Evolutionary conservation across 2,329 filamentous ascomycete genomes (phyloP), one percentile per base, ranked within the genome.

Genomic region (Bipolaris bicolor): DNA sequence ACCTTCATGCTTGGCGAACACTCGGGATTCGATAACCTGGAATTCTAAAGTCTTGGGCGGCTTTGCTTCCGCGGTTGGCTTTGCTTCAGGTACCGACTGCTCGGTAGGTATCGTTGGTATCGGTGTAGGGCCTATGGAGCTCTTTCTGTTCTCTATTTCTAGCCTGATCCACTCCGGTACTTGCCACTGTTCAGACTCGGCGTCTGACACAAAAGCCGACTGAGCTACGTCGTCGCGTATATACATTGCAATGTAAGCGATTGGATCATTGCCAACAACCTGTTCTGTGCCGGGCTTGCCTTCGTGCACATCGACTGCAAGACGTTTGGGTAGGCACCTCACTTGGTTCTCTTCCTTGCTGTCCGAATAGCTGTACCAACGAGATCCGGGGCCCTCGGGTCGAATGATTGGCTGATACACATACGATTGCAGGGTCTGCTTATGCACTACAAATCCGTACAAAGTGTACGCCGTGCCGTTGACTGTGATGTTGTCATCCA

Each of bases 321-420:
- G 81, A 61, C 83, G 84, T 36, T 79, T 79, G 0, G 85, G 87
- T 56, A 87, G 71, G 43, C 84, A 84, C 49, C 80, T 80, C 31
- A 88, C 84, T 49, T 80, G 79, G 55, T 84, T 84, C 31, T 83
- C 82, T 29, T 82, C 80, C 52, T 74, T 75, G 44, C 79, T 80
- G 61, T 85, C 83, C 31, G 84, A 81, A 61, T 87, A 88, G 33
- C 80, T 81, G 52, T 88, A 82, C 86, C 86, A 88, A 44, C 80
- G 82, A 7, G 80, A 79, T 9, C 79, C 81, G 5, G 81, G 81
- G 2, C 85, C 85, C 43, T 79, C 79, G 1, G 86, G 86, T 29
- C 86, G 80, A 46, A 88, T 71, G 33, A 87, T 82, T n/a, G 83
- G 81, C 63, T 85, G 84, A 73, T 86, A 88, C 36, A 83, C 79